Base-by-base conservation (phyloP, 2,329 filamentous ascomycete species). In the Aspergillaceae sp. region DNA sequence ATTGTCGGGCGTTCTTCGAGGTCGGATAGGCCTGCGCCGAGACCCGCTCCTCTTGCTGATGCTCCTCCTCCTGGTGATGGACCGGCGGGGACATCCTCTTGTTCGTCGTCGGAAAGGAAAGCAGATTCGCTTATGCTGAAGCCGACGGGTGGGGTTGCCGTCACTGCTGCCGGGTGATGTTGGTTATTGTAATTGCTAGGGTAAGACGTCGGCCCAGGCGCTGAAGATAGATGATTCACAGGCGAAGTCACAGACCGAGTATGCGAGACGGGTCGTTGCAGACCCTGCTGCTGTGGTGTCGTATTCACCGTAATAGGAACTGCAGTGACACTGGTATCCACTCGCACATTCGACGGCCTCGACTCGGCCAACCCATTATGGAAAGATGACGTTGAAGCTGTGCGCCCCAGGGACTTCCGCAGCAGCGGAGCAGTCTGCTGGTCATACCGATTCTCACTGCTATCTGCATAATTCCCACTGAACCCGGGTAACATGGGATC, bases 381-480 rank as follows among this genome's bases (percentile, higher is more conserved):
- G 65, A 97, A 92, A 0, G 84, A 86, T 0, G 79, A 78, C 1
- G 82, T 79, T 43, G 80, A 86, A 34, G 84, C 83, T 52, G 82
- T 91, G 7, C 87, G 60, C 26, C 76, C 79, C 27, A 86, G 74
- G 0, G 88, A 92, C 60, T 92, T 87, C 56, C 92, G 86, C 4
- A 96, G 71, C 43, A 96, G 94, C 0, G 91, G 91, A 7, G 92
- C 75, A 5, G 92, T 94, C 61, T 94, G 87, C 64, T 95, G 88
- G 58, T 96, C 90, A 65, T 97, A 96, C 0, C 96, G 71, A 61
- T 87, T 83, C 26, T 90, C 87, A 7, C 83, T 85, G 1, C 83
- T 82, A 53, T 92, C 85, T 43, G 82, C 82, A 7, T 76, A 76
- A 50, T 82, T 81, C 0, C 78, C 77, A 0, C 79, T 74, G 52